A percentile compares a stretch with the other conserved stretches of the same genome.
phyloP scores from a whole-genome alignment of 805 yeast species.

The Kockiozyma suomiensis region DNA sequence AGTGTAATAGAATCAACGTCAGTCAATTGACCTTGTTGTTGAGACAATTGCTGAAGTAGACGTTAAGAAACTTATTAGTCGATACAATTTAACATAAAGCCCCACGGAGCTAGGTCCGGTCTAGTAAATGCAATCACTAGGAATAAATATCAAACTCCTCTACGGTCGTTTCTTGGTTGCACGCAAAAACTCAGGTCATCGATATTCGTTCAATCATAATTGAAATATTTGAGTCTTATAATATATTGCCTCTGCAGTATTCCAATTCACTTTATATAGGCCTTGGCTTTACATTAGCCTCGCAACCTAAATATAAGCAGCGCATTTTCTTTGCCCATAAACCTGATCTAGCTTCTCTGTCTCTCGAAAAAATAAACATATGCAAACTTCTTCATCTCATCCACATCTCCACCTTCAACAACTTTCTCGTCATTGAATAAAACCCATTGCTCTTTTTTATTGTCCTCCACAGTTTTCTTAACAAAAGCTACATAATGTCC shows the following conservation, averaged over 20 bases:
- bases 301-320: too few relatives aligned
- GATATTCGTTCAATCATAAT: too few relatives aligned
- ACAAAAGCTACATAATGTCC: conserved; percentile 89
- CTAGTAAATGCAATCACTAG: neutral
- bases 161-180: too few relatives aligned
- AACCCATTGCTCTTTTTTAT: conserved; percentile 60
- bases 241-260: neutral
- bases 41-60: neutral
- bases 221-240: too few relatives aligned
- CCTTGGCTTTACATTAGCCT: too few relatives aligned
- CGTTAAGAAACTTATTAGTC: neutral
- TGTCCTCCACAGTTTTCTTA: conserved; percentile 43
- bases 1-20: neutral
- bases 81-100: too few relatives aligned
- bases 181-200: too few relatives aligned
- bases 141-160: too few relatives aligned
- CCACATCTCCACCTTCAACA: conserved; percentile 49
- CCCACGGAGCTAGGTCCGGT: neutral
- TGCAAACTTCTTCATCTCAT: conserved; percentile 53
- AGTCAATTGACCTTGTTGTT: neutral
- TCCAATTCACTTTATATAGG: neutral
- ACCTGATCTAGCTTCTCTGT: conserved; percentile 9
- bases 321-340: too few relatives aligned
- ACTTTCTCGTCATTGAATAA: conserved; percentile 90
- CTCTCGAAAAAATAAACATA: conserved; percentile 51